phyloP scores from a whole-genome alignment of 176 grass and related monocot species.

The Triticum turgidum region DNA sequence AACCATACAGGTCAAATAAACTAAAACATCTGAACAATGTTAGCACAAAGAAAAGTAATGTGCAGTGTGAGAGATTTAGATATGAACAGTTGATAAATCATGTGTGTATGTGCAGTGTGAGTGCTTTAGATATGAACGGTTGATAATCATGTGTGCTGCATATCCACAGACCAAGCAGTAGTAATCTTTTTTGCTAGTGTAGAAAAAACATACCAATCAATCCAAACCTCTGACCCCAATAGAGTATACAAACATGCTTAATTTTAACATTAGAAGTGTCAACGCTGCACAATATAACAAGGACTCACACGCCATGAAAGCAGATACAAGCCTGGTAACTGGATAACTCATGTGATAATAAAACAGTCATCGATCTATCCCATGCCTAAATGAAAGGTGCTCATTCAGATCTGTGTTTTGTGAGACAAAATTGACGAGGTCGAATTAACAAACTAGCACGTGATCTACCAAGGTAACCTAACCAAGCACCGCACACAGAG shows the following conservation, averaged over 20 bases:
- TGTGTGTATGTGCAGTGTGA: background rate
- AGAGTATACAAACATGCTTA: background rate
- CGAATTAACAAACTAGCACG: background rate
- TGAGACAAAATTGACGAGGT: background rate
- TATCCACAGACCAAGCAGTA: background rate
- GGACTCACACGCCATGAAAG: background rate
- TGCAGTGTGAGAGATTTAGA: background rate
- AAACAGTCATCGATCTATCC: background rate
- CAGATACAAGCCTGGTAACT: background rate
- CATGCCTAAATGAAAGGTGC: background rate
- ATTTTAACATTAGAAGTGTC: background rate
- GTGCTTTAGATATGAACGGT: background rate
- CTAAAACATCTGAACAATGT: background rate
- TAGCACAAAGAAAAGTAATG: no score
- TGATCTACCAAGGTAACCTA: background rate
- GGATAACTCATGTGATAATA: background rate
- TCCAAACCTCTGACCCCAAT: background rate
- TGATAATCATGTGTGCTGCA: background rate
- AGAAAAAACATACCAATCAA: background rate
- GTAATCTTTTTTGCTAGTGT: no score
- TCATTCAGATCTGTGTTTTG: no score
- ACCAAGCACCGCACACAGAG: background rate
- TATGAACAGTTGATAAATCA: background rate
- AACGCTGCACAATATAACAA: background rate
- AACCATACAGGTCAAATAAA: background rate